Conservation (phyloP, 2,329 filamentous ascomycete genomes). For the Botrytis paeoniae region DNA sequence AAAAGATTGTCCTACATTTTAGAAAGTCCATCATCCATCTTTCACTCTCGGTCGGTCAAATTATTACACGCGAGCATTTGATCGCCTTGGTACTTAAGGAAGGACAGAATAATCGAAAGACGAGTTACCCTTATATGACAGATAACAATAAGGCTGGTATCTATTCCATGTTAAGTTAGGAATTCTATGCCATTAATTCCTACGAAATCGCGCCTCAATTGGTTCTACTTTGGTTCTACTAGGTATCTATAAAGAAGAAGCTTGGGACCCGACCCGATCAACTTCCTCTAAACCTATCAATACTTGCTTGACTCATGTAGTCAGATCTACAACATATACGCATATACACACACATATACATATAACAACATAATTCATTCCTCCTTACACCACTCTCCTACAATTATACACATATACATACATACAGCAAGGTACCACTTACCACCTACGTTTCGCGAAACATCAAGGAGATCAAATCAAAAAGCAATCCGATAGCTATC, state of each 20-base stretch:
- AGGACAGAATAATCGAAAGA: neutral
- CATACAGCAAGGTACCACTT: neutral
- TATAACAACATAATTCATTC: neutral
- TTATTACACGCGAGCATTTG: neutral
- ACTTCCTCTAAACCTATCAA: neutral
- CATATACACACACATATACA: neutral
- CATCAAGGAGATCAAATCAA: neutral
- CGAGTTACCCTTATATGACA: neutral
- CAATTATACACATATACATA: neutral
- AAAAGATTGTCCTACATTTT: neutral
- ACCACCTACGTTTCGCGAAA: neutral
- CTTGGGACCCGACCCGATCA: neutral
- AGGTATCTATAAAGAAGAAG: neutral
- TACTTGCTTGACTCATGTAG: neutral
- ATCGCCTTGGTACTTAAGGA: neutral
- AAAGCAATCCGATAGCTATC: neutral
- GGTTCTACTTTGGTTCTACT: neutral
- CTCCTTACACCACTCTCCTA: neutral
- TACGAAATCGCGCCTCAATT: neutral
- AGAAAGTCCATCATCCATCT: neutral
- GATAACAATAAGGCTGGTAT: neutral
- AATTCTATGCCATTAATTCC: neutral
- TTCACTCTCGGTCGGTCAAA: slow-evolving; percentile 7
- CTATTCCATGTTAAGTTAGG: neutral
- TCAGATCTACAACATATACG: neutral